Evolutionary conservation across 345 rosid species (phyloP).

Genomic region (Limnanthes douglasii): DNA sequence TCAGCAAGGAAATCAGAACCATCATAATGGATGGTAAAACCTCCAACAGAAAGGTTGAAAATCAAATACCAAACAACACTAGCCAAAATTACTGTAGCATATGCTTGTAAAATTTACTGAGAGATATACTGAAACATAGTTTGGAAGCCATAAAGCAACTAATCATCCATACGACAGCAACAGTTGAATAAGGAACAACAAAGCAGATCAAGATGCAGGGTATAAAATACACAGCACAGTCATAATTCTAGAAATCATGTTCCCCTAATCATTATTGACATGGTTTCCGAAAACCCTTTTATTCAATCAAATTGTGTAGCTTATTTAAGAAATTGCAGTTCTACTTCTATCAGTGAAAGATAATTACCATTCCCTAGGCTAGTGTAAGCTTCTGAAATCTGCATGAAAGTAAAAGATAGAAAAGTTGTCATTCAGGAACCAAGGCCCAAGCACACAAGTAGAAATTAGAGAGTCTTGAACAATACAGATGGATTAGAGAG

Average conservation of each 20-base stretch:
- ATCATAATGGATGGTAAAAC: conserved; percentile 36
- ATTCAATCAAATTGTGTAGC: conserved; percentile 5
- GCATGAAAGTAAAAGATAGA: conserved; percentile 11
- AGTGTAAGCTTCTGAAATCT: conserved; percentile 63
- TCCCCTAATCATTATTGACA: neutral
- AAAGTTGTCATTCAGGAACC: neutral
- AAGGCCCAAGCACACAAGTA: no score
- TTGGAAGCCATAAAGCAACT: no score
- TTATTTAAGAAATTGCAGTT: conserved; percentile 22
- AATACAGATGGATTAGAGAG: no score
- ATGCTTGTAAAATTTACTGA: no score
- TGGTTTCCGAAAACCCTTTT: neutral
- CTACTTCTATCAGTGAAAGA: neutral
- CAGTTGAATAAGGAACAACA: conserved; percentile 4
- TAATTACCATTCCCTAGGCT: conserved; percentile 48
- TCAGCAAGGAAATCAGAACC: conserved; percentile 41
- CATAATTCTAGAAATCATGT: no score
- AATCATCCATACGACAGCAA: conserved; percentile 12
- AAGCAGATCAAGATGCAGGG: neutral
- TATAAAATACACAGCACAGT: no score
- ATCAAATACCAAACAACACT: conserved; percentile 25
- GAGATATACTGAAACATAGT: no score
- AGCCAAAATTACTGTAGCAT: conserved; percentile 21
- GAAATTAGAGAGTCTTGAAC: no score
- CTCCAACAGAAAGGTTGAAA: conserved; percentile 20